Base-by-base conservation (phyloP, 1,284 basidiomycete genomes). In the Marasmius sp. region DNA sequence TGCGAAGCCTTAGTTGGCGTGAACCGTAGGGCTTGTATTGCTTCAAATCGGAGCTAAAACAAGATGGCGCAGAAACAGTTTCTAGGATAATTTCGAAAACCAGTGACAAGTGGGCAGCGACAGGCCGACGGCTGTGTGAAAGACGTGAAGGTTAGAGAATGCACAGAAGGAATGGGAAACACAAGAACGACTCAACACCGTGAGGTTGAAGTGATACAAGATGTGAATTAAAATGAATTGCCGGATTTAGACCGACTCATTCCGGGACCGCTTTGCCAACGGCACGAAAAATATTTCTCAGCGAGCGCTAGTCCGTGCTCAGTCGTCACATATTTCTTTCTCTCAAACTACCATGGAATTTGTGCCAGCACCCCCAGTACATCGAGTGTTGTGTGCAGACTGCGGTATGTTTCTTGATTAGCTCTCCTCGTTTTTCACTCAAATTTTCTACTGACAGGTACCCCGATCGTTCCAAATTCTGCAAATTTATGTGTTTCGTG, bases 401-500 rank as follows among this genome's bases (percentile, higher is more conserved):
- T 93, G 92, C 69, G 91, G 92, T 86, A 77, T 71, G 81, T 70
- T 6, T 10, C 41, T 36, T 57, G 27, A 18, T 36, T 2, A 12
- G 14, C 4, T 52, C 47, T 47, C 55, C 22, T 47, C 52, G 52
- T 27, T 59, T 47, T 63, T 33, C 65, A 63, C 45, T 54, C 33
- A 55, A 48, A 38, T 57, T 14, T 56, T 56, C 51, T n/a, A 50
- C 27, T 27, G 59, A 41, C 64, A 91, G 95, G 95, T 63, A 93
- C 89, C n/a, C 93, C 93, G 59, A 99, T 98, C 72, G 88, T 92
- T 56, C 93, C 97, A 38, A 98, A 98, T 76, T 94, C 93, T 66
- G 95, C 97, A 58, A 98, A 98, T 80, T 83, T 98, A 49, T 98
- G 97, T 77, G 91, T 96, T n/a, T 88, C 86, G 58, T 97, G 95